A percentile compares a stretch with the other conserved stretches of the same genome.
These are phyloP conservation scores for Rhizophora apiculata DNA, from an alignment of 345 rosid species.

Conservation along the genomic window DNA sequence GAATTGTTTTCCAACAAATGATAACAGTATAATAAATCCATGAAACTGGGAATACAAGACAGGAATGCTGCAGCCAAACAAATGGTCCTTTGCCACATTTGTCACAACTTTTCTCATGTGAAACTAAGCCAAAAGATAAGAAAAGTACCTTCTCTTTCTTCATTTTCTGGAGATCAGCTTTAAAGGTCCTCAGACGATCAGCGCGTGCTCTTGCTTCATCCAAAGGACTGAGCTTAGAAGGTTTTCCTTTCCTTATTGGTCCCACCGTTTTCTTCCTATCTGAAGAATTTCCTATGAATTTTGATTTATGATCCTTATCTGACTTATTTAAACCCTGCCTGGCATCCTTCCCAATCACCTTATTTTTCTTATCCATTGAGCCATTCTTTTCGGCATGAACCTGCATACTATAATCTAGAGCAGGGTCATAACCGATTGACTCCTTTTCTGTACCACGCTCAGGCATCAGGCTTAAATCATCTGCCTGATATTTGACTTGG, in stretches of 20 bases:
- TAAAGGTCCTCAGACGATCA: slow-evolving; percentile 77
- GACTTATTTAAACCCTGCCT: slow-evolving; percentile 51
- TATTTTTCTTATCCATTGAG: slow-evolving; percentile 42
- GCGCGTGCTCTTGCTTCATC: slow-evolving; percentile 97
- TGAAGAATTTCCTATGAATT: slow-evolving; percentile 39
- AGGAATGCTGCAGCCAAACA: neutral
- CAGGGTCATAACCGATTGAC: slow-evolving; percentile 63
- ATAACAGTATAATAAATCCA: neutral
- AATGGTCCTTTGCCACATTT: neutral
- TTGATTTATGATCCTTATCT: slow-evolving; percentile 58
- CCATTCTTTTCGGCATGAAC: slow-evolving; percentile 31
- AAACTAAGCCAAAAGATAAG: neutral
- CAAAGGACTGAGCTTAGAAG: slow-evolving; percentile 75
- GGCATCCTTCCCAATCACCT: slow-evolving; percentile 28
- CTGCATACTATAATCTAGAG: slow-evolving; percentile 70
- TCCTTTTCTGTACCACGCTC: slow-evolving; percentile 60
- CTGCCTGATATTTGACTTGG: slow-evolving; percentile 66
- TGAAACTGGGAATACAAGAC: slow-evolving; percentile 8
- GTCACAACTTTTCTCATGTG: slow-evolving; percentile 1
- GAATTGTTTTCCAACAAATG: neutral
- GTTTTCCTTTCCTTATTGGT: slow-evolving; percentile 73
- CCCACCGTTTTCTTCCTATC: slow-evolving; percentile 70
- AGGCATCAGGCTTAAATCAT: slow-evolving; percentile 72
- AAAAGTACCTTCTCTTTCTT: slow-evolving; percentile 83
- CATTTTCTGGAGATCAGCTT: slow-evolving; percentile 93